Evolutionary conservation across 2,329 filamentous ascomycete species (phyloP), one percentile per base, ranked within the genome.

Genomic region (Monosporascus sp.): DNA sequence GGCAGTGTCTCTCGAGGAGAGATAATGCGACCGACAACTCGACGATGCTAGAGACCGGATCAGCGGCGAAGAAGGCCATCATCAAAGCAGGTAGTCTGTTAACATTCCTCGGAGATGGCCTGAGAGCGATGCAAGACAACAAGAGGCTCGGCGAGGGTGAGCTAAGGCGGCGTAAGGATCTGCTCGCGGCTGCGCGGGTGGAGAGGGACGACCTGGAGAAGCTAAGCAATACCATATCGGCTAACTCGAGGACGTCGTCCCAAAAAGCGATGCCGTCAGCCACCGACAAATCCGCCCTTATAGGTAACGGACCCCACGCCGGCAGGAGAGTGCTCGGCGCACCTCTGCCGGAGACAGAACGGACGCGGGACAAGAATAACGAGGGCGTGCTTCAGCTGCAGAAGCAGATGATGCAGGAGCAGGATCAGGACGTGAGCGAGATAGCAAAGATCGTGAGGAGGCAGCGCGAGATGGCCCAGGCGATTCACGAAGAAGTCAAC

Each of bases 151-250:
- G 88, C 3, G 86, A 89, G 3, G 89, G 89, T 17, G 89, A 94
- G 72, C 71, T 92, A 36, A 76, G 88, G 45, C 74, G 90, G 6
- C 74, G 90, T 48, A 77, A 82, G 52, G 89, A 94, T 67, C 72
- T 93, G 57, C 70, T 94, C 4, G 80, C 81, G 1, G 79, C 84
- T 14, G 86, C 86, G 6, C 77, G 82, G 61, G 86, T 88, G 62
- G 89, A 94, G 69, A 81, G 84, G 52, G 88, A 93, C 52, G 86
- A 85, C 3, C 72, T 94, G 18, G 89, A 94, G 61, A 84, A 83
- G 64, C 75, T 92, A 37, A 82, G 87, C 63, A 83, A 85, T 57
- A 85, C 59, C n/a, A 63, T 63, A 46, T 61, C 63, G 14, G 62
- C 63, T 5, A 64, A 65, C 1, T 67, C 69, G 3, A 69, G 67